Evolutionary conservation across 116 monocot species (phyloP).

Genomic region (Iris pallida): DNA sequence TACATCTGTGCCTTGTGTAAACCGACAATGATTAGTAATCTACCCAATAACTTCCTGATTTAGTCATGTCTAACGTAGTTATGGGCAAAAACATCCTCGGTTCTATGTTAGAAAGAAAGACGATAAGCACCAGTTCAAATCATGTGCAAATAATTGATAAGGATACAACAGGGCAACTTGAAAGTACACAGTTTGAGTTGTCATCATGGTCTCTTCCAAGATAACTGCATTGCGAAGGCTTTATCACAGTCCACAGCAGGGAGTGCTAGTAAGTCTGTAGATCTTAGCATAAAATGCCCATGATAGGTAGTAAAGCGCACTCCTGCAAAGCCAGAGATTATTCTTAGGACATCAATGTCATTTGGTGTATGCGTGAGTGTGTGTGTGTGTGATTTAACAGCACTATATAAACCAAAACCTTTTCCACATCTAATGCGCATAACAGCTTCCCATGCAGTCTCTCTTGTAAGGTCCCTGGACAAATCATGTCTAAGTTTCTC

Average conservation of each 20-base stretch:
- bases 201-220: conserved; percentile 81
- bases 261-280: conserved; percentile 90
- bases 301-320: conserved; percentile 86
- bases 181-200: conserved; percentile 79
- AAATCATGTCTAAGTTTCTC: conserved; percentile 74
- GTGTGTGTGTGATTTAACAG: neutral
- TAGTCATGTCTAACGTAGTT: too few relatives aligned
- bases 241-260: conserved; percentile 96
- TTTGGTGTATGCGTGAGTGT: neutral
- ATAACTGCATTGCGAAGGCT: conserved; percentile 81
- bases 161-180: conserved; percentile 95
- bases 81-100: too few relatives aligned
- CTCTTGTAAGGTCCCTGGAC: conserved; percentile 74
- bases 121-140: too few relatives aligned
- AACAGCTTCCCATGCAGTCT: conserved; percentile 96
- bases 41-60: too few relatives aligned
- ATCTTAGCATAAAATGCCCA: conserved; percentile 90
- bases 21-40: too few relatives aligned
- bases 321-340: conserved; percentile 36
- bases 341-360: neutral
- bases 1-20: too few relatives aligned
- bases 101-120: too few relatives aligned
- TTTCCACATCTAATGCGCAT: conserved; percentile 95
- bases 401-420: conserved; percentile 32
- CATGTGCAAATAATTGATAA: conserved; percentile 1